Base-by-base conservation (phyloP, 2,329 filamentous ascomycete genomes). In the Fusarium zealandicum region DNA sequence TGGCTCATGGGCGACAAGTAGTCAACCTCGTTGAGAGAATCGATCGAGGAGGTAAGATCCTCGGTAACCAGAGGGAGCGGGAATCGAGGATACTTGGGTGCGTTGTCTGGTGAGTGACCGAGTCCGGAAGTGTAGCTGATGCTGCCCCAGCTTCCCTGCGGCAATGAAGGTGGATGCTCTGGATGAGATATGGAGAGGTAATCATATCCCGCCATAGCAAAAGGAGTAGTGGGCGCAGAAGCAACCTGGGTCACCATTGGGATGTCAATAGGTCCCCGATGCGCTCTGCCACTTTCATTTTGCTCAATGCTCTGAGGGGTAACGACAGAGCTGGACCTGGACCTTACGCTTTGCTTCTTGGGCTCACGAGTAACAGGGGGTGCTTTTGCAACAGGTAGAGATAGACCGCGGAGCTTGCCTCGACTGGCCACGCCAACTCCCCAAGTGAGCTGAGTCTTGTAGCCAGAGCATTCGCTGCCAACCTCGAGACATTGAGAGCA, bases 361-460 rank as follows among this genome's bases (percentile, higher is more conserved):
- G 72, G 68, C 50, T 78, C 73, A 42, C 74, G 76, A 36, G 78
- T 73, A 64, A 84, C 82, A 1, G 83, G 82, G 17, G 82, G 80
- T 9, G 82, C 76, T 70, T 86, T 86, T 50, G 84, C 85, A 58
- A 88, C 82, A 53, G 85, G 85, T 52, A 96, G 79, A 51, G 93
- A 93, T 64, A 97, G 81, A 32, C 93, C 93, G 58, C 93, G 86
- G 60, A 98, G 86, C 80, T 98, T 98, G 71, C 93, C 93, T 69
- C 93, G 88, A 76, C 93, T 97, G 51, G 93, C 93, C 54, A 98
- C 93, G 44, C 93, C 93, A 40, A 97, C 91, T 35, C 92, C 92
- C 93, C 93, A 98, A 39, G 93, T 98, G 75, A 98, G 82, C 66
- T 93, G 93, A 13, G 93, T 98, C 78, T 96, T 96, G 81, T 98